A percentile compares a stretch with the other conserved stretches of the same genome.
Evolutionary conservation across 148 eudicot genomes (phyloP).

Genomic region (Polygonum maritimum): DNA sequence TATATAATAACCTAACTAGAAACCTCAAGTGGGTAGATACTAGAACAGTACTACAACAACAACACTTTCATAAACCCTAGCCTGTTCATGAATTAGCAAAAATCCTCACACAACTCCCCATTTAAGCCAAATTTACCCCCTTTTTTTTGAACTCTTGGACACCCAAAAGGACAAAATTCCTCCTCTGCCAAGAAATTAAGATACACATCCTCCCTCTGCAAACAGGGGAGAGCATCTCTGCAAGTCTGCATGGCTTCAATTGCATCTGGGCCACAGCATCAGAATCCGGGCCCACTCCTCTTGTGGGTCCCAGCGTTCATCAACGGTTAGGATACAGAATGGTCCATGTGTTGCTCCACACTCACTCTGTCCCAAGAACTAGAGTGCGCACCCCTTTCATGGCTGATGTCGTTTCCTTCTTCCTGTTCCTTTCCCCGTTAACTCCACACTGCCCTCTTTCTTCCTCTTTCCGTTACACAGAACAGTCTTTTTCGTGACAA

Average conservation of each 20-base stretch:
- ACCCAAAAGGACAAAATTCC: neutral
- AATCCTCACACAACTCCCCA: neutral
- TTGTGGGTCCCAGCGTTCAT: slow-evolving; percentile 20
- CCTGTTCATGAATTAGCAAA: neutral
- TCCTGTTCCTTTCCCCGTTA: neutral
- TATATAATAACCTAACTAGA: neutral
- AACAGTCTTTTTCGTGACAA: slow-evolving; percentile 22
- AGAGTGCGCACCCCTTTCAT: neutral
- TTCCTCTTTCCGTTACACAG: slow-evolving; percentile 10
- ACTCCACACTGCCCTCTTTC: neutral
- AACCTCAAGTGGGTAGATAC: neutral
- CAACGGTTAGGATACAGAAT: slow-evolving; percentile 25
- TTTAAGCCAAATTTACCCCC: too few species aligned
- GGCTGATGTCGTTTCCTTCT: neutral
- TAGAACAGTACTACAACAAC: too few species aligned
- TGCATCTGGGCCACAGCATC: slow-evolving; percentile 8
- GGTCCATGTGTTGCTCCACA: slow-evolving; percentile 7
- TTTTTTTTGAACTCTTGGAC: neutral
- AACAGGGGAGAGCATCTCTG: neutral
- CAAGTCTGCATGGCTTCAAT: slow-evolving; percentile 19
- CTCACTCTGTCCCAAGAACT: slow-evolving; percentile 6
- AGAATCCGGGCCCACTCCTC: slow-evolving; percentile 13
- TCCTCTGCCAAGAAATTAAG: neutral
- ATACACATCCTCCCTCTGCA: neutral
- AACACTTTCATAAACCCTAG: too few species aligned